Evolutionary conservation across 345 rosid genomes (phyloP).

Genomic region (Boechera retrofracta): DNA sequence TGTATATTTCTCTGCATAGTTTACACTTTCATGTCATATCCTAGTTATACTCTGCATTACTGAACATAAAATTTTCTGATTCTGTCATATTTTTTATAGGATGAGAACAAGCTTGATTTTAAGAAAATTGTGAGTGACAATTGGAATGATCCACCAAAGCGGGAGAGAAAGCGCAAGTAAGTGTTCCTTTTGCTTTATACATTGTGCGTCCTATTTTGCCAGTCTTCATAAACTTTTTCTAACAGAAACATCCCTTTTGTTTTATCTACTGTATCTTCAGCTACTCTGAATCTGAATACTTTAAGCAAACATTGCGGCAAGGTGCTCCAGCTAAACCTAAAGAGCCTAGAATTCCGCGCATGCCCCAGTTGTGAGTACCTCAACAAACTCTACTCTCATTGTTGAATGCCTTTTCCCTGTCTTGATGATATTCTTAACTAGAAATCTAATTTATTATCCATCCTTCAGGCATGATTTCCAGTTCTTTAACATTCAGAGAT

Average conservation of each 20-base stretch:
- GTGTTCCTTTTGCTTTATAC: constrained; percentile 24
- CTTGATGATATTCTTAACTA: constrained; percentile 7
- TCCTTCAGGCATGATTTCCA: constrained; percentile 91
- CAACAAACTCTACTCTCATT: constrained; percentile 16
- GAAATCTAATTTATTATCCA: constrained; percentile 4
- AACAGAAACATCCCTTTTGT: constrained; percentile 2
- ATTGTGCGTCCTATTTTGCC: constrained; percentile 24
- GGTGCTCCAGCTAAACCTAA: constrained; percentile 91
- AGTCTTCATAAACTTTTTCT: constrained; percentile 15
- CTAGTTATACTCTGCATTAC: constrained; percentile 21
- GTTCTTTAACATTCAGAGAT: constrained; percentile 95
- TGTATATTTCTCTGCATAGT: constrained; percentile 16
- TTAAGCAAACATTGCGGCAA: constrained; percentile 96
- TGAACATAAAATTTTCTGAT: background rate
- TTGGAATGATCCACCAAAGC: constrained; percentile 97
- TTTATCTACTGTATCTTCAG: constrained; percentile 46
- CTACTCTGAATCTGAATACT: constrained; percentile 96
- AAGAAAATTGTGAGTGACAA: constrained; percentile 94
- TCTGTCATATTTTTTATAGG: constrained; percentile 48
- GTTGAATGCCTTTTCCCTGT: constrained; percentile 1
- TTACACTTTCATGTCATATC: constrained; percentile 25
- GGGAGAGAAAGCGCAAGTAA: constrained; percentile 99
- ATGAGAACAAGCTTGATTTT: constrained; percentile 91
- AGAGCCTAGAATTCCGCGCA: constrained; percentile 98
- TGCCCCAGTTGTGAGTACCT: constrained; percentile 89